Base-by-base conservation (phyloP, 441 rosid genomes). In the Heliophila coronopifolia region DNA sequence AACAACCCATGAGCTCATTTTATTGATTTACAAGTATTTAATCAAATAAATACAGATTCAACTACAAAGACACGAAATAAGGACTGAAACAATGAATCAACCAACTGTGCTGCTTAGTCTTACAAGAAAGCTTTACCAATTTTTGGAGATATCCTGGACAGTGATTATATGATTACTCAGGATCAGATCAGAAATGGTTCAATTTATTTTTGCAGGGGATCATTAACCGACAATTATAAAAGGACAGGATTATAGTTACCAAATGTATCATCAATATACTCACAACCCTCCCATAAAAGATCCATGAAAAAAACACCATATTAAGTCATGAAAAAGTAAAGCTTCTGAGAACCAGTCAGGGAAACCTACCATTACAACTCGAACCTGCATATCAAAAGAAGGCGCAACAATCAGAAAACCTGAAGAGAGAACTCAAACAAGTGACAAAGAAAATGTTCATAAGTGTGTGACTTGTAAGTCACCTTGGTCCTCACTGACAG, bases 401-500 rank as follows among this genome's bases (percentile, higher is more conserved):
- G 28, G 3, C 4, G 30, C 8, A 51, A 37, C 43, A 50, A 37
- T 65, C 6, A 65, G 69, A 51, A 43, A 28, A 17, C 6, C 15
- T 13, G 34, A 24, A 25, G 35, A 33, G 34, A 11, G 17, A 9
- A 15, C 1, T 11, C 0, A 11, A 30, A 35, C 0, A 43, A 51
- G 11, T 9, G 7, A 36, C 5, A 53, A 28, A 10, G 0, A 25
- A 39, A 55, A 25, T 5, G 49, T 0, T 11, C 4, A 26, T 18
- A 8, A 0, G 40, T 3, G 35, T 6, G 42, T 15, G 4, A 22
- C 6, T 0, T 25, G 35, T 26, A 52, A 4, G 31, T 56, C 62
- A 86, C 99, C 99, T 92, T 92, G 6, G 97, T 92, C 67, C 88
- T 75, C 27, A 88, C 95, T 2, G 97, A 86, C 54, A 92, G 92